Percentiles rank a stretch among this genome's conserved stretches.
These are phyloP conservation scores for Calocybe cyanea DNA, from an alignment of 768 basidiomycete species.

Conservation along the genomic window DNA sequence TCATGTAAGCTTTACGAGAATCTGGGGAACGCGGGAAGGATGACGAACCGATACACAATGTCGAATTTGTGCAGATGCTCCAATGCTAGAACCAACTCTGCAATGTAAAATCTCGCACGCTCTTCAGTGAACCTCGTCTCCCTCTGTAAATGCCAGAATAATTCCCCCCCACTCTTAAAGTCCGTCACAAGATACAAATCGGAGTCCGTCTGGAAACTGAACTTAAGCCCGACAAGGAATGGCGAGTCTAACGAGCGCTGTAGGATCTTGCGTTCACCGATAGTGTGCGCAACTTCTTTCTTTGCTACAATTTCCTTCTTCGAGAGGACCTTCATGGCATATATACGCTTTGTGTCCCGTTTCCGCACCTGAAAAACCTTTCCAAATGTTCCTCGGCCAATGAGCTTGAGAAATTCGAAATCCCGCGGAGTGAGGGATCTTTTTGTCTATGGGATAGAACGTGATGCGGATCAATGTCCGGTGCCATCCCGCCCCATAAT, in stretches of 20 bases:
- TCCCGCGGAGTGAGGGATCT: constrained; percentile 88
- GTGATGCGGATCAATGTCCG: constrained; percentile 13
- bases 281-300: constrained; percentile 99
- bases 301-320: constrained; percentile 99
- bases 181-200: constrained; percentile 97
- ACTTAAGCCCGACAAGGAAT: constrained; percentile 97
- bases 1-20: constrained; percentile 4
- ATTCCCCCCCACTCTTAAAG: constrained; percentile 97
- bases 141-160: constrained; percentile 97
- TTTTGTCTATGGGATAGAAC: constrained; percentile 54
- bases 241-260: constrained; percentile 91
- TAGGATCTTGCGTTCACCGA: constrained; percentile 98
- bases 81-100: constrained; percentile 90
- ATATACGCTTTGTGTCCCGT: constrained; percentile 96
- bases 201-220: constrained; percentile 94
- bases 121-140: constrained; percentile 94
- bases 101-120: constrained; percentile 92
- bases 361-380: constrained; percentile 99
- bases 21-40: constrained; percentile 7
- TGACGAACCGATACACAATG: constrained; percentile 82
- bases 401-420: constrained; percentile 98
- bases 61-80: constrained; percentile 98
- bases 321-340: constrained; percentile 98
- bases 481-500: constrained; percentile 10
- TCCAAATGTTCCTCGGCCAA: constrained; percentile 97